These are phyloP conservation scores for Coemansia sp. DNA, from an alignment of 192 early-diverging fungal genomes.

Conservation along the genomic window DNA sequence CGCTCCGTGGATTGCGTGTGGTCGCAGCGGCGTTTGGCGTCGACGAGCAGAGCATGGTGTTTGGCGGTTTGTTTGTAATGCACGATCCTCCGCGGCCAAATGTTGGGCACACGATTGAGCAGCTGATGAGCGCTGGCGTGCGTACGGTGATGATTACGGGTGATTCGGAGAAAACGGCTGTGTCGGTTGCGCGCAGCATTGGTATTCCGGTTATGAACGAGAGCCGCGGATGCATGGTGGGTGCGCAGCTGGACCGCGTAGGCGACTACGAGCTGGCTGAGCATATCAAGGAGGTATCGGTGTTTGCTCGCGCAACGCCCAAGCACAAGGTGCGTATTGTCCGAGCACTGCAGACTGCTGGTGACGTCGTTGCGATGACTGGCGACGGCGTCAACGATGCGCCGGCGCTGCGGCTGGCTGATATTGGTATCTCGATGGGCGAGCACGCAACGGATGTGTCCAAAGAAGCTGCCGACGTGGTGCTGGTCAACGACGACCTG, in stretches of 20 bases:
- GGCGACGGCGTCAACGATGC: constrained; percentile 98
- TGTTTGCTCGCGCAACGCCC: constrained; percentile 80
- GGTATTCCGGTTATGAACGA: constrained; percentile 65
- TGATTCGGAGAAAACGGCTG: constrained; percentile 88
- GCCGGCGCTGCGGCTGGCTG: constrained; percentile 86
- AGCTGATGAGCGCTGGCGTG: constrained; percentile 75
- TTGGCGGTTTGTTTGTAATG: constrained; percentile 85
- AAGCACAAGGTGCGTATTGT: constrained; percentile 94
- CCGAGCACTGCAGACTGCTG: constrained; percentile 78
- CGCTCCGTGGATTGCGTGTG: constrained; percentile 78
- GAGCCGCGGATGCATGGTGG: constrained; percentile 67
- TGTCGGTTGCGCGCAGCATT: constrained; percentile 82
- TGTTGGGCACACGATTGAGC: constrained; percentile 71
- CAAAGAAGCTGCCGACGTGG: constrained; percentile 96
- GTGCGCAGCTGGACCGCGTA: constrained; percentile 67
- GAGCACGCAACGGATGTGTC: constrained; percentile 92
- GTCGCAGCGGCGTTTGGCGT: constrained; percentile 79
- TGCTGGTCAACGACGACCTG: constrained; percentile 95
- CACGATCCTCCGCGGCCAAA: constrained; percentile 87
- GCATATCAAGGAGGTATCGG: constrained; percentile 61
- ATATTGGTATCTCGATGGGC: constrained; percentile 98
- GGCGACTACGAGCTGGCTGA: constrained; percentile 62
- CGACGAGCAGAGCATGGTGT: constrained; percentile 58
- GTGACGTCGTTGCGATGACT: constrained; percentile 91
- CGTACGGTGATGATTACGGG: constrained; percentile 98